A percentile compares a stretch with the other conserved stretches of the same genome.
Conservation (phyloP, 805 yeast species). For the Kodamaea restingae region DNA sequence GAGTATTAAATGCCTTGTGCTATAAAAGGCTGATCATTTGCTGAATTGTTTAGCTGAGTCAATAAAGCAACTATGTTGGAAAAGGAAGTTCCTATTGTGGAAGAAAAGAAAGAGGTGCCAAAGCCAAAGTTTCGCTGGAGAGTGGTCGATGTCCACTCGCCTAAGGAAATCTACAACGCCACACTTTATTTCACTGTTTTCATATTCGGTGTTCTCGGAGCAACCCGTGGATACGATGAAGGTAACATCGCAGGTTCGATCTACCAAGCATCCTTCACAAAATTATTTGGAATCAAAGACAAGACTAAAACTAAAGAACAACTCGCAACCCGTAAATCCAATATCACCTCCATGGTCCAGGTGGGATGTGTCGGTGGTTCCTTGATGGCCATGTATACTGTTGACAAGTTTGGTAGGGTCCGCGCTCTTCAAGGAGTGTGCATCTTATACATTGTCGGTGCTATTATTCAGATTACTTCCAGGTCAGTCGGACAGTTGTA, state of each 20-base stretch:
- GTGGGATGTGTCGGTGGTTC: constrained; percentile 55
- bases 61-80: too few relatives aligned
- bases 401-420: constrained; percentile 50
- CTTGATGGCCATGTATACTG: constrained; percentile 43
- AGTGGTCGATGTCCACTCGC: constrained; percentile 15
- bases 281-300: constrained; percentile 18
- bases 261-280: constrained; percentile 17
- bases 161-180: constrained; percentile 37
- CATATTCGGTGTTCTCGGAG: constrained; percentile 45
- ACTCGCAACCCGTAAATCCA: constrained; percentile 46
- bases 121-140: constrained; percentile 10
- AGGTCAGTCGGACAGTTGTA: constrained; percentile 46
- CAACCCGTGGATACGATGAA: constrained; percentile 19
- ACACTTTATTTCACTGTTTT: constrained; percentile 43
- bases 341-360: constrained; percentile 57
- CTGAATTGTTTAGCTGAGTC: too few relatives aligned
- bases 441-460: constrained; percentile 27
- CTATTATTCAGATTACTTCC: constrained; percentile 45
- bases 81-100: constrained; percentile 1
- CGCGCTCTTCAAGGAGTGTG: constrained; percentile 42
- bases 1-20: not conserved
- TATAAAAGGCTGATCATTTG: not conserved
- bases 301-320: constrained; percentile 15
- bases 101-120: constrained; percentile 1
- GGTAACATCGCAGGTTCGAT: constrained; percentile 21